phyloP scores from a whole-genome alignment of 2,329 filamentous ascomycete species.

The Pestalotiopsis sp. region DNA sequence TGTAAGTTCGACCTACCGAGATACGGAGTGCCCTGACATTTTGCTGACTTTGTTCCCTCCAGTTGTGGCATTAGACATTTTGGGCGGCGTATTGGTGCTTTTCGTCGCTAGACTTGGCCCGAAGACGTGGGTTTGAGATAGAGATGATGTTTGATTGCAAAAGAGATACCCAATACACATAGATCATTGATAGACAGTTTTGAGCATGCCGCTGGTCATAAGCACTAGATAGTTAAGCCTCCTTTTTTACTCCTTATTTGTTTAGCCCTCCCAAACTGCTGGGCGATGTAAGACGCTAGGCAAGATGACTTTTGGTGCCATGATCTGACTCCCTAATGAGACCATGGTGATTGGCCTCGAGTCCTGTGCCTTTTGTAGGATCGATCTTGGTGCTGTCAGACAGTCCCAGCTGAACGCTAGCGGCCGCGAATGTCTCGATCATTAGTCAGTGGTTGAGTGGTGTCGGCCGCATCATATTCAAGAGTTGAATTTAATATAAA shows the following conservation, averaged over 20 bases:
- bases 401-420: not conserved
- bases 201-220: not conserved
- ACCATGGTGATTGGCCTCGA: not conserved
- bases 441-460: not conserved
- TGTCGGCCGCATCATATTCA: not conserved
- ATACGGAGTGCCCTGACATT: not conserved
- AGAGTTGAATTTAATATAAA: not conserved
- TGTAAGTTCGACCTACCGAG: not conserved
- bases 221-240: not conserved
- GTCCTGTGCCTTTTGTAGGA: not conserved
- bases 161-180: not conserved
- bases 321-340: not conserved
- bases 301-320: not conserved
- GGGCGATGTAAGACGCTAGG: not conserved
- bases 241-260: not conserved
- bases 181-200: not conserved
- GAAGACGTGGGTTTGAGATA: not conserved
- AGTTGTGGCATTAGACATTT: slow-evolving; percentile 8
- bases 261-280: not conserved
- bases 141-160: not conserved
- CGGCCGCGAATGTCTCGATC: not conserved
- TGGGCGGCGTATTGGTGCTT: slow-evolving; percentile 3
- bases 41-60: not conserved
- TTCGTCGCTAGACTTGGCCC: slow-evolving; percentile 1
- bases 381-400: not conserved